Base-by-base conservation (phyloP, 805 yeast species). In the Danielia reshetovae region DNA sequence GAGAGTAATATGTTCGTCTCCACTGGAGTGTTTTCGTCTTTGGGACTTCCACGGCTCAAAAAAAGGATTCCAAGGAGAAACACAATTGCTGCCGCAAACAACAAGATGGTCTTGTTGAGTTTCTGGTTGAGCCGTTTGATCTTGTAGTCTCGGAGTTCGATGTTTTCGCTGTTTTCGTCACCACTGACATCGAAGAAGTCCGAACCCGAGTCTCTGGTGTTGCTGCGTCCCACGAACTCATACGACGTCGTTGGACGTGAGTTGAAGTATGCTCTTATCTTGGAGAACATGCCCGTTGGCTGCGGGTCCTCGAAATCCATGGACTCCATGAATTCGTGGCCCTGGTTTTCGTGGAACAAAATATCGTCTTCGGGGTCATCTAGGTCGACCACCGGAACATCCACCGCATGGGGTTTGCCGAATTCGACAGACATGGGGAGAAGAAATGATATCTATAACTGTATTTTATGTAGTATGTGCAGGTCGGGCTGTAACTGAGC, bases 311-410 rank as follows among this genome's bases (percentile, higher is more conserved):
- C 32, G 32, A 24, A 24, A 43, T 58, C 63, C 30, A 54, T 28
- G 3, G 38, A 35, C 28, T 57, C 51, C 13, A 60, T 16, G 17
- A 51, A 52, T 21, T 15, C 18, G 12, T 37, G 43, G 13, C 27
- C 25, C 12, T 29, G 33, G 11, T 30, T 51, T 16, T 58, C 53
- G 5, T 40, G 39, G 38, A 54, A 52, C 3, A 60, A 28, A 13
- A 55, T 38, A 35, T 62, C 67, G 35, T 65, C 72, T 11, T 56
- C 70, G 4, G 48, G 47, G 16, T 62, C 70, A 45, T 78, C 82
- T 35, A 78, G 55, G 46, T 78, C 69, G 0, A 79, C 72, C 4
- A 78, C 62, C 0, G 83, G 84, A 3, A 74, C 51, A 41, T 78
- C 85, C 5, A 68, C 72, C 1, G 51, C 56, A 43, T 71, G 74